Conservation (phyloP, 495 filamentous ascomycete species). For the Aspergillus bridgeri region DNA sequence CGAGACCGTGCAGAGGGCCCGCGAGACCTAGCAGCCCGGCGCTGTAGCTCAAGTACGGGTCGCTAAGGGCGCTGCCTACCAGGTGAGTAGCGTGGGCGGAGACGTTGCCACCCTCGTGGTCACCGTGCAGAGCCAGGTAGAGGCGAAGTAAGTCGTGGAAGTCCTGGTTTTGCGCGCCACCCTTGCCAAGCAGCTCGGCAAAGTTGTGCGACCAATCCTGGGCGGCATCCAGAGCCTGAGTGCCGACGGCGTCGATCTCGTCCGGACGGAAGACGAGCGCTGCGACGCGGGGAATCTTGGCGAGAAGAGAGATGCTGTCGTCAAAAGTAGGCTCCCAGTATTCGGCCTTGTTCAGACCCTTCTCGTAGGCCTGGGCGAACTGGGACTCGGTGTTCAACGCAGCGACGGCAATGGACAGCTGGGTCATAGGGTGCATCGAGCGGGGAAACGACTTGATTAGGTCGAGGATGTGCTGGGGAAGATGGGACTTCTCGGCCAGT, state of each 20-base stretch:
- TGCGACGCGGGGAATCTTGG: conserved; percentile 94
- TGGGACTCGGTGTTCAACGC: conserved; percentile 87
- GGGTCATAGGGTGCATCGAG: conserved; percentile 95
- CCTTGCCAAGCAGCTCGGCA: conserved; percentile 91
- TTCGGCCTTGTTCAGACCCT: conserved; percentile 85
- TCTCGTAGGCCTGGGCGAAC: conserved; percentile 90
- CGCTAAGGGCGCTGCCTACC: conserved; percentile 91
- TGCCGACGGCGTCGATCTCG: conserved; percentile 62
- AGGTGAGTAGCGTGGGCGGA: conserved; percentile 97
- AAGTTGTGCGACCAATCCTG: conserved; percentile 99
- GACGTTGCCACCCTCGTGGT: conserved; percentile 98
- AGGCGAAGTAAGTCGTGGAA: conserved; percentile 93
- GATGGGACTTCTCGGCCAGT: conserved; percentile 76
- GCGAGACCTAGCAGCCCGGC: conserved; percentile 94
- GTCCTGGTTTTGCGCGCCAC: conserved; percentile 76
- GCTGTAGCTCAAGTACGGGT: conserved; percentile 93
- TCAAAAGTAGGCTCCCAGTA: conserved; percentile 99
- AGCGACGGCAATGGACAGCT: conserved; percentile 90
- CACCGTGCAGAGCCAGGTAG: conserved; percentile 94
- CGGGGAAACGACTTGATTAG: conserved; percentile 88
- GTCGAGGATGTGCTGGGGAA: conserved; percentile 81
- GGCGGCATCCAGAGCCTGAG: conserved; percentile 41
- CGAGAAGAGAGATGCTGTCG: conserved; percentile 87
- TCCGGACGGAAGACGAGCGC: conserved; percentile 95
- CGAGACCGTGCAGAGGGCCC: conserved; percentile 90